Evolutionary conservation across 164 flowering plant species (phyloP), one percentile per base, ranked within the genome.

Genomic region (Pachysandra terminalis): DNA sequence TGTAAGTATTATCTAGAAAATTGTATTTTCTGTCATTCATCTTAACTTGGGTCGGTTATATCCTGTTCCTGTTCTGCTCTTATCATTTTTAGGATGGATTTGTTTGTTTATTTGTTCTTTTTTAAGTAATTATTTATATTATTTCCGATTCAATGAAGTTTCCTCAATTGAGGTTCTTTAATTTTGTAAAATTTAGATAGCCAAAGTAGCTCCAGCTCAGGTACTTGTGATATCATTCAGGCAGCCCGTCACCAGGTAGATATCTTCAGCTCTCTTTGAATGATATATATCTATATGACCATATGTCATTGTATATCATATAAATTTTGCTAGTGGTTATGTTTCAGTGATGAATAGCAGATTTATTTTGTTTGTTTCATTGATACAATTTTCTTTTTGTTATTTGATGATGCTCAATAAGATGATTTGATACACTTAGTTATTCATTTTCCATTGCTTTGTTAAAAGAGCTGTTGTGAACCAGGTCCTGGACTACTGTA

Each of bases 181-280:
- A 79, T 23, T 53, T 16, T 59, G 49, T 60, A 19, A 56, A 65
- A 32, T 1, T 48, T 76, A 95, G 99, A 95, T 85, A 90, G 96
- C 81, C 99, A 87, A 77, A 90, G 91, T 63, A 90, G 85, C 55
- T 64, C 86, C 51, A 87, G 98, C 68, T 60, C 77, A 35, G 79
- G 83, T 25, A 87, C 91, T 49, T 55, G 66, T 65, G 90, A 88
- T 19, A 64, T 84, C 27, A 68, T 92, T 15, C 71, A 78, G 32
- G 83, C 83, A 32, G 93, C 91, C 19, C 94, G 99, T 22, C 85
- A 83, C 68, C 87, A 85, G 93, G 98, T 90, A 75, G 26, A 10
- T 45, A 15, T 45, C 51, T 45, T 45, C 15, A 12, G 51, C 51
- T 45, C 4, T 45, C 51, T 45, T 45, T 45, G 14, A 45, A 15